Percentiles rank a stretch among this genome's conserved stretches.
Evolutionary conservation across 208 protist genomes (phyloP).

Genomic region (Leishmania braziliensis): DNA sequence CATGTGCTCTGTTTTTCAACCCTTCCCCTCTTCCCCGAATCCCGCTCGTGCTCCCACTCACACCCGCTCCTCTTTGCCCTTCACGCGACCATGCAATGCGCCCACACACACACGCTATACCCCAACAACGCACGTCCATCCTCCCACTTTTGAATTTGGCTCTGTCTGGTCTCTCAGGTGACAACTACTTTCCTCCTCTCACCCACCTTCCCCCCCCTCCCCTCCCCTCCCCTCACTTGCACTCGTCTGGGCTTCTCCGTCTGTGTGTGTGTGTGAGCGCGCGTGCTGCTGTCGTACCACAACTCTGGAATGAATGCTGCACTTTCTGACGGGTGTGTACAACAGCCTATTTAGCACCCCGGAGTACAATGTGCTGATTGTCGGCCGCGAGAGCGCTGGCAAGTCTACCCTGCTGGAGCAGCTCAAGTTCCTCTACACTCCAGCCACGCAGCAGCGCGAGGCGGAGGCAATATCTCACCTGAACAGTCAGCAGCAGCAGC

Average conservation of each 20-base stretch:
- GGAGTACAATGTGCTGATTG: constrained; percentile 92
- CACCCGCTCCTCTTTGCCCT: neutral
- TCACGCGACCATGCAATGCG: neutral
- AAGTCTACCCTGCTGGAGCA: constrained; percentile 99
- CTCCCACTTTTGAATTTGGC: neutral
- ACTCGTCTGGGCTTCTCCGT: neutral
- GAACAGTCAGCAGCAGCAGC: neutral
- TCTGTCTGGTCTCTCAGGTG: neutral
- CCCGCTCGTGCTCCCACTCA: neutral
- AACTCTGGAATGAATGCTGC: constrained; percentile 51
- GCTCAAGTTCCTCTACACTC: constrained; percentile 90
- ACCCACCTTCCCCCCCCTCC: neutral
- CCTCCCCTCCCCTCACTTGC: neutral
- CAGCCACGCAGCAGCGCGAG: constrained; percentile 21
- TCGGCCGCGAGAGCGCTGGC: constrained; percentile 95
- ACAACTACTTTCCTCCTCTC: too few species aligned
- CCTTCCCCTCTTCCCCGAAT: neutral
- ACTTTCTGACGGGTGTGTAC: constrained; percentile 67
- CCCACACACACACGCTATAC: neutral
- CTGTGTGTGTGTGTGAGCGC: neutral
- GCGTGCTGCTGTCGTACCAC: neutral
- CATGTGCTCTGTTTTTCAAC: neutral
- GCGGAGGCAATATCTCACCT: neutral
- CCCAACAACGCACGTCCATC: neutral
- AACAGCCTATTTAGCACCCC: constrained; percentile 75